These are phyloP conservation scores for Candida sojae DNA, from an alignment of 1,139 yeast species.

Conservation along the genomic window DNA sequence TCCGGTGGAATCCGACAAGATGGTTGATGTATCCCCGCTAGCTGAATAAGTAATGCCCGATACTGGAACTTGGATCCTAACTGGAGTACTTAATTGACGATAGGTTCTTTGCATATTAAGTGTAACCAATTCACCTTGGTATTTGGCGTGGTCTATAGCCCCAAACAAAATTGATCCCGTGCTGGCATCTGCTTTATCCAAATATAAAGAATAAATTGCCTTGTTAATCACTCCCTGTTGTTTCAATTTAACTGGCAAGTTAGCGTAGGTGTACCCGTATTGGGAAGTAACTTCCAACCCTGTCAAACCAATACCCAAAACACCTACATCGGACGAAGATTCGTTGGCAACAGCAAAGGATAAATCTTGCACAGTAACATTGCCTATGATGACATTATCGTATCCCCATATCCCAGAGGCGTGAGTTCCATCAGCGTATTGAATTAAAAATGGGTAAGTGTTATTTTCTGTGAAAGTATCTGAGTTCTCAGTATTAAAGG, in stretches of 20 bases:
- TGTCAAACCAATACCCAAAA: slow-evolving; percentile 57
- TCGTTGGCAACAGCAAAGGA: slow-evolving; percentile 53
- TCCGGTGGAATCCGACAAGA: slow-evolving; percentile 22
- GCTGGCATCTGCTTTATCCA: slow-evolving; percentile 30
- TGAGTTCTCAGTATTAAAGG: slow-evolving; percentile 38
- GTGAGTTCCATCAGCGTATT: slow-evolving; percentile 63
- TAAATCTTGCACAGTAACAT: slow-evolving; percentile 41
- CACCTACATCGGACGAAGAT: slow-evolving; percentile 45
- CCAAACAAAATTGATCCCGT: slow-evolving; percentile 26
- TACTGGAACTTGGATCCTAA: slow-evolving; percentile 16
- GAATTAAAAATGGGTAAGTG: slow-evolving; percentile 43
- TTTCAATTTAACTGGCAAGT: slow-evolving; percentile 32
- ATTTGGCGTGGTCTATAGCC: slow-evolving; percentile 53
- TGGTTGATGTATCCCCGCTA: slow-evolving; percentile 9
- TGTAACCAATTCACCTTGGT: slow-evolving; percentile 28
- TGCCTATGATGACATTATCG: slow-evolving; percentile 44
- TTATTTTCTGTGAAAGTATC: slow-evolving; percentile 32
- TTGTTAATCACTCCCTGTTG: slow-evolving; percentile 50
- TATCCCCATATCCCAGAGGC: slow-evolving; percentile 64
- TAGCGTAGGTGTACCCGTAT: slow-evolving; percentile 25
- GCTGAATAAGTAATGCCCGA: slow-evolving; percentile 26
- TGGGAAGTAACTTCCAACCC: slow-evolving; percentile 46
- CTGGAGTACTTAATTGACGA: slow-evolving; percentile 8
- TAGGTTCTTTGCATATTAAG: slow-evolving; percentile 12
- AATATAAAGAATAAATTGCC: slow-evolving; percentile 55